Evolutionary conservation across 495 filamentous ascomycete genomes (phyloP), one percentile per base, ranked within the genome.

Genomic region (Tuber borchii): DNA sequence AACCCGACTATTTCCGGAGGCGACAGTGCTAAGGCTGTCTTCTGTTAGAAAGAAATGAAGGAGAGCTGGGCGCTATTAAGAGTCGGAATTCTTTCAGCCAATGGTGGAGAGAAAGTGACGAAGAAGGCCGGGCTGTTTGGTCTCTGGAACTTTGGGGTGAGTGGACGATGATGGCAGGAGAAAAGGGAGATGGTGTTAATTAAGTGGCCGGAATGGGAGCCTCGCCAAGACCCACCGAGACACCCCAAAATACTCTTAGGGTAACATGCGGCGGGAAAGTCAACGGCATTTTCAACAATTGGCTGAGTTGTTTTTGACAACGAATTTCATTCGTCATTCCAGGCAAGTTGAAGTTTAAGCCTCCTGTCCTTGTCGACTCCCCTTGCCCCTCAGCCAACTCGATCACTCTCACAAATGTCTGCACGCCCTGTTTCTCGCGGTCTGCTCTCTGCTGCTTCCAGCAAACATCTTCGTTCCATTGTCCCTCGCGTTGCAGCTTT

Each of bases 351-450:
- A 46, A 46, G 45, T 46, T 46, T 19, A 19, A 46, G 16, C 45
- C 56, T 56, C 7, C 48, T 17, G 7, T n/a, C 19, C 48, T 19
- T 17, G 12, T 65, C 9, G 31, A 34, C 14, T 68, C 39, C 42
- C 71, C 39, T 69, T 34, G 12, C 31, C 69, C 26, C 19, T 31
- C 48, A 72, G 71, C 39, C 48, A 69, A 46, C 39, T 19, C 45
- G 73, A 73, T 77, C 72, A 44, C 69, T 48, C 26, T 45, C 45
- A 61, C 31, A 69, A 73, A 84, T 85, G 81, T 79, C 77, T 40
- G 77, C 80, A 31, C 81, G 77, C 77, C 74, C 80, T 17, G 46
- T 77, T 68, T 73, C 68, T 71, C 71, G 48, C 48, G 51, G 46
- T 22, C 65, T 70, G 78, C 46, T 73, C 17, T 40, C 48, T 42